Conservation (phyloP, 768 basidiomycete species). For the Asterophora lycoperdoides region DNA sequence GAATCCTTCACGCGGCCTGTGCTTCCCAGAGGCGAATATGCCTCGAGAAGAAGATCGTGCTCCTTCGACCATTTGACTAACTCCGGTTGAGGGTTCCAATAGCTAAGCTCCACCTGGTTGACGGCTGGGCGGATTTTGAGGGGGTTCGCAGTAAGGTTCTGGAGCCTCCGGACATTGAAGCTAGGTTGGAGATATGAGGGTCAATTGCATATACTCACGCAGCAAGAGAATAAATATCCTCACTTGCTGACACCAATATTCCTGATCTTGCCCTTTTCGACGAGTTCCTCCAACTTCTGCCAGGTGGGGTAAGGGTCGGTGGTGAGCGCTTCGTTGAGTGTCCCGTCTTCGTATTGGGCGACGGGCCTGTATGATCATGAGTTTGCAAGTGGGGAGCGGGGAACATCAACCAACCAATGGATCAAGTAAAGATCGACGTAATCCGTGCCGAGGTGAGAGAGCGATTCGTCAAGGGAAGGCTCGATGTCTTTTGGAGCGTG, state of each 20-base stretch:
- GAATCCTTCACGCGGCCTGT: slow-evolving; percentile 51
- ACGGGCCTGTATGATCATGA: slow-evolving; percentile 45
- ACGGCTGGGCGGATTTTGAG: slow-evolving; percentile 61
- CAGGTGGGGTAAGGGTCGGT: slow-evolving; percentile 74
- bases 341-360: slow-evolving; percentile 55
- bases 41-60: slow-evolving; percentile 60
- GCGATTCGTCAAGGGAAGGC: slow-evolving; percentile 51
- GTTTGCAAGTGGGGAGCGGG: background rate
- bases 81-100: slow-evolving; percentile 74
- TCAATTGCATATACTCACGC: background rate
- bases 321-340: slow-evolving; percentile 45
- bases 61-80: slow-evolving; percentile 73
- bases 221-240: slow-evolving; percentile 11
- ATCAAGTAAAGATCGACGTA: slow-evolving; percentile 72
- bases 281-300: slow-evolving; percentile 75
- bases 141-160: slow-evolving; percentile 59
- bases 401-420: slow-evolving; percentile 51
- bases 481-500: slow-evolving; percentile 75
- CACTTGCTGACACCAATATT: slow-evolving; percentile 87
- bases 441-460: slow-evolving; percentile 9
- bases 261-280: slow-evolving; percentile 69
- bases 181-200: slow-evolving; percentile 21
- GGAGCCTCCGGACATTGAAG: slow-evolving; percentile 60
- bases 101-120: slow-evolving; percentile 79
- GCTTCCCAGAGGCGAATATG: slow-evolving; percentile 76